Evolutionary conservation across 2,329 filamentous ascomycete species (phyloP), one percentile per base, ranked within the genome.

Genomic region (Pseudonectria foliicola): DNA sequence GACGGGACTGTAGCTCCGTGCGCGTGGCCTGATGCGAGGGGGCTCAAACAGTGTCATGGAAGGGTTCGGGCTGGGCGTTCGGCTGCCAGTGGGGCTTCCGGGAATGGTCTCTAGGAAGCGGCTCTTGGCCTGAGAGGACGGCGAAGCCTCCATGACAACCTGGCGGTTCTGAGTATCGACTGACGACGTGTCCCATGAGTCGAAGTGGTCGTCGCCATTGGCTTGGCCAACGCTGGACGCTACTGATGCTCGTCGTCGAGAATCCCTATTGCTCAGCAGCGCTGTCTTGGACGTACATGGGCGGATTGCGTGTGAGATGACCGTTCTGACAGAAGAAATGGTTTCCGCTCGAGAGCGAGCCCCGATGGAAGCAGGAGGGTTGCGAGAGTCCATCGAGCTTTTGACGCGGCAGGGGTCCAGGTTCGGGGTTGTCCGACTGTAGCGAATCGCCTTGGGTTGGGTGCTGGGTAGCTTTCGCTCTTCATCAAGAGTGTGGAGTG

Each of bases 181-280:
- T 1, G 69, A 67, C 1, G 80, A 83, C 0, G 80, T 85, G 50
- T 87, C 82, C 83, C 83, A 87, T 3, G 73, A 78, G 48, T 86
- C 82, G 49, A 87, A 86, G 2, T 75, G 74, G 41, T 83, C 79
- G n/a, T 74, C 71, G 11, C 55, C 49, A 25, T 60, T 61, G 25
- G 57, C 58, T 12, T 54, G 54, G 29, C 60, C 56, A 7, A 52
- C 40, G 27, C 50, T 56, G 0, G 71, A 72, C 6, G 74, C 70
- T 8, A 71, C 53, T 1, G 76, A 79, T 6, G 60, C 46, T 3
- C 66, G 56, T 14, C 72, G 63, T 15, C 61, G 60, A 14, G 60
- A 63, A 34, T 67, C 62, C 37, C 55, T 61, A 6, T 52, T 46
- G 11, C 66, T 60, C 2, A 81, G 56, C 24, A 82, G 60, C 30